Evolutionary conservation across 2,329 filamentous ascomycete species (phyloP).

Genomic region (Neurospora sp.): DNA sequence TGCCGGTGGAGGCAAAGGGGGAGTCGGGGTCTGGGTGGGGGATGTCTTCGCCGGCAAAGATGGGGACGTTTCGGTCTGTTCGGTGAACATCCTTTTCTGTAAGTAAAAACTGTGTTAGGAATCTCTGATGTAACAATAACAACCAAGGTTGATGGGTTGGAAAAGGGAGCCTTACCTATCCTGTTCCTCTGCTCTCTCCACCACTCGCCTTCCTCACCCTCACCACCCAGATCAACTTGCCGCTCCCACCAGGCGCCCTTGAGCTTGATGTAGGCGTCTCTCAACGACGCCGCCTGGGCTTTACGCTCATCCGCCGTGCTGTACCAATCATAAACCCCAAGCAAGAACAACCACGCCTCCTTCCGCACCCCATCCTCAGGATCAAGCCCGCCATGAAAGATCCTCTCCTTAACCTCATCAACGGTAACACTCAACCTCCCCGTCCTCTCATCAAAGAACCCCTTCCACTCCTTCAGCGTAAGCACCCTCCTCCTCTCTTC

Average conservation of each 20-base stretch:
- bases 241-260: constrained; percentile 97
- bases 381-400: constrained; percentile 90
- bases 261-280: constrained; percentile 88
- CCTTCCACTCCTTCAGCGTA: constrained; percentile 79
- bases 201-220: constrained; percentile 80
- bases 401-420: constrained; percentile 92
- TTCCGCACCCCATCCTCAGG: constrained; percentile 86
- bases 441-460: constrained; percentile 68
- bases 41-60: constrained; percentile 93
- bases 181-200: constrained; percentile 90
- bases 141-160: not conserved
- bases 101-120: constrained; percentile 11
- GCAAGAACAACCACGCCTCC: constrained; percentile 90
- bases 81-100: constrained; percentile 97
- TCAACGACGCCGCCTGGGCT: constrained; percentile 70
- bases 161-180: constrained; percentile 60
- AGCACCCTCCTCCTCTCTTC: constrained; percentile 70
- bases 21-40: constrained; percentile 94
- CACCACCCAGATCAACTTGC: constrained; percentile 71
- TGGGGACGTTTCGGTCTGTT: constrained; percentile 87
- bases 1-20: constrained; percentile 84
- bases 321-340: constrained; percentile 90
- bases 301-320: constrained; percentile 78
- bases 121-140: constrained; percentile 8
- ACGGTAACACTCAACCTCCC: constrained; percentile 70